Percentiles rank a stretch among this genome's conserved stretches.
These are phyloP conservation scores for Delonix regia DNA, from an alignment of 306 rosid genomes.

Conservation along the genomic window DNA sequence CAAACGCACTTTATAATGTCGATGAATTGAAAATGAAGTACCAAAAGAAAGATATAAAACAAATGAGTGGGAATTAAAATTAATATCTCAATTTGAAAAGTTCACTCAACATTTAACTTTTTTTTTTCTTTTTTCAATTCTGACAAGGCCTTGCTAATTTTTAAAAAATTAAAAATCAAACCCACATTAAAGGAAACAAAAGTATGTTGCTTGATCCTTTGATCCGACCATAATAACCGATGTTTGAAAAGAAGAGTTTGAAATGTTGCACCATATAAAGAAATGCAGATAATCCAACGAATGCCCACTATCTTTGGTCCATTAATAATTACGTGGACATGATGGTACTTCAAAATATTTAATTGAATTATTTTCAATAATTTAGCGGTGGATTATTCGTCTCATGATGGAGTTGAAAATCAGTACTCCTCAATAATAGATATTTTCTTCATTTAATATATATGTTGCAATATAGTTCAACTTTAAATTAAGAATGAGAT, in stretches of 20 bases:
- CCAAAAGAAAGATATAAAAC: not conserved
- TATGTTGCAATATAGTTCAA: no score
- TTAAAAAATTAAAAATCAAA: no score
- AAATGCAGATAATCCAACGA: not conserved
- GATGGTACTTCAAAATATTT: constrained; percentile 2
- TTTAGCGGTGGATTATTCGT: not conserved
- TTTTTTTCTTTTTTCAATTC: not conserved
- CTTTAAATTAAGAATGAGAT: no score
- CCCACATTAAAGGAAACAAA: not conserved
- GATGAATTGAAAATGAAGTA: not conserved
- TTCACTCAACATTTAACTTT: no score
- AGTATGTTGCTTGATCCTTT: not conserved
- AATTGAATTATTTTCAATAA: not conserved
- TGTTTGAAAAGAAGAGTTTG: not conserved
- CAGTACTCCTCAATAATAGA: no score
- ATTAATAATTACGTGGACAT: constrained; percentile 20
- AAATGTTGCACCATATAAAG: not conserved
- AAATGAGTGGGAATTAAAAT: not conserved
- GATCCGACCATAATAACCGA: constrained; percentile 17
- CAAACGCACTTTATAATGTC: not conserved
- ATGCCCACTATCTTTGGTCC: not conserved
- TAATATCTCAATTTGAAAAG: not conserved
- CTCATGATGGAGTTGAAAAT: no score
- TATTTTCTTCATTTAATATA: no score
- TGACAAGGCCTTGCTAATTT: no score